Base-by-base conservation (phyloP, 306 rosid genomes). In the Vigna mungo region DNA sequence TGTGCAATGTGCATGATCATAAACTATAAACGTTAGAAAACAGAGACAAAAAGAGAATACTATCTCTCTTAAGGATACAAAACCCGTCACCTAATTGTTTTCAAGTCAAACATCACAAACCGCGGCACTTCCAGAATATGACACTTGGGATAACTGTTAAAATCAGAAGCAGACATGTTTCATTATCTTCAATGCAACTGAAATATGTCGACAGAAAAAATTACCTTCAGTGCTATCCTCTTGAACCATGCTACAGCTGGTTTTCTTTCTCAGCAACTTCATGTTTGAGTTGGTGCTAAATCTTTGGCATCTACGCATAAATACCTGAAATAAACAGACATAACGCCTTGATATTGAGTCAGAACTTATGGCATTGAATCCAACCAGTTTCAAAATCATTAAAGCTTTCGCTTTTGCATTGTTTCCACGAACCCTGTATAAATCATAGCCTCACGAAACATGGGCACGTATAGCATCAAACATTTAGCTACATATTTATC, bases 261-360 rank as follows among this genome's bases (percentile, higher is more conserved):
- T 44, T 70, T 71, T 46, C n/a, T 46, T 30, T n/a, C 67, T 61
- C 21, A 32, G 23, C 21, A 61, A 61, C 46, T 61, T 32, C 44
- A 6, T 60, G n/a, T 15, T 32, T 60, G 43, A 7, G 67, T 60
- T 60, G 34, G 58, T 16, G 9, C 0, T 51, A n/a, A 20, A 59
- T 3, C 41, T 30, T 60, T 60, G 18, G n/a, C 36, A 59, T 59
- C 27, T 27, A 13, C 37, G 13, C 13, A 58, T 4, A 5, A 30
- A 60, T 60, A 71, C 39, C 67, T 13, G 58, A 39, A 61, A 73
- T 10, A 41, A 53, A 44, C 70, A 73, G 79, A 64, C 32, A 9
- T 54, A 68, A 37, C 52, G 68, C 21, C 39, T n/a, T 16, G 49
- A 54, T 43, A 25, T 5, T 52, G 54, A 16, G 46, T 20, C 17